Evolutionary conservation across 139 green algal species (phyloP).

Genomic region (Coelastrella sp.): DNA sequence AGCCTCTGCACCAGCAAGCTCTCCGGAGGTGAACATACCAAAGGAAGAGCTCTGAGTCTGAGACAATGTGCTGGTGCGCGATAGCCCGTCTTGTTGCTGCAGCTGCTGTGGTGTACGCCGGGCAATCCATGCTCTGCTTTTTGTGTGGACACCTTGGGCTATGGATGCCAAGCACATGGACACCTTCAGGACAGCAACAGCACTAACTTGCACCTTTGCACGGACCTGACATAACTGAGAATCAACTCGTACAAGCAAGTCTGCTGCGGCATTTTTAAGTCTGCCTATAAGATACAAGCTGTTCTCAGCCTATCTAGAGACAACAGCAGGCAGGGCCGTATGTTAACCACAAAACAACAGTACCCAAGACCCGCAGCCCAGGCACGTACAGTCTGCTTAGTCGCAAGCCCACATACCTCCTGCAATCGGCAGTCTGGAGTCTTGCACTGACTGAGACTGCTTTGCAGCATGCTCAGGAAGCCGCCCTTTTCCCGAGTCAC

Average conservation of each 20-base stretch:
- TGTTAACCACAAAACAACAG: too few species aligned
- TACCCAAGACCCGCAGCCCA: too few species aligned
- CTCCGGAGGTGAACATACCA: neutral
- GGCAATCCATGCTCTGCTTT: conserved; percentile 59
- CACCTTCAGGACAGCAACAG: conserved; percentile 43
- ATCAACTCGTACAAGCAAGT: too few species aligned
- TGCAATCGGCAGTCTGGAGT: conserved; percentile 58
- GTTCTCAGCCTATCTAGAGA: too few species aligned
- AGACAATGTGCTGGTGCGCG: neutral
- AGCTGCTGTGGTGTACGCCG: neutral
- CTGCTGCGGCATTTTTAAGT: neutral
- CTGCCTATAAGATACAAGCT: neutral
- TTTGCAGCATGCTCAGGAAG: conserved; percentile 83
- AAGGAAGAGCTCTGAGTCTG: neutral
- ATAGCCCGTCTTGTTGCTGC: neutral
- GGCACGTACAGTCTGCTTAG: too few species aligned
- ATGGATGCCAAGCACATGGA: conserved; percentile 79
- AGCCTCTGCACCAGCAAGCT: neutral
- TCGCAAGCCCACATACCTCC: conserved; percentile 47
- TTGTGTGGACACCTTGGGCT: conserved; percentile 59
- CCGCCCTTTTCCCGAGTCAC: conserved; percentile 85
- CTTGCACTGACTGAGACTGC: conserved; percentile 58
- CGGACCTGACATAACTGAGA: too few species aligned
- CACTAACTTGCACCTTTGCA: too few species aligned
- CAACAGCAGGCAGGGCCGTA: too few species aligned